Base-by-base conservation (phyloP, 2,329 filamentous ascomycete species). In the Curvularia sp. region DNA sequence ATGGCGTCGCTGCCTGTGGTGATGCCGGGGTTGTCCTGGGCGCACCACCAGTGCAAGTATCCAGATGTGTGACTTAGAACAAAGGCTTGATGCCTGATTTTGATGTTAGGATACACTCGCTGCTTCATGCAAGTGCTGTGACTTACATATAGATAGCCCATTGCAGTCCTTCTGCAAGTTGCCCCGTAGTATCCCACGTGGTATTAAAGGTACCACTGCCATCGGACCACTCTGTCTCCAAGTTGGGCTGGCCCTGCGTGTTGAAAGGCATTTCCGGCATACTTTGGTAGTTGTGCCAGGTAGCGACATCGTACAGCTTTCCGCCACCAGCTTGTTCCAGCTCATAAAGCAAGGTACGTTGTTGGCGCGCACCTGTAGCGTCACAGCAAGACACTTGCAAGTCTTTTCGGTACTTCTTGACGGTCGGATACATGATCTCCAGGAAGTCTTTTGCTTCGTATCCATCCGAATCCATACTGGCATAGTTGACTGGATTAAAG, bases 1-100 rank as follows among this genome's bases (percentile, higher is more conserved):
- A 59, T 51, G 27, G 56, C 56, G 12, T 59, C 56, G 34, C 47
- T 52, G 19, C 66, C 49, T 66, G 70, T 32, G 42, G 66, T 52
- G 58, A 64, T 67, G 65, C 74, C 38, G 57, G 68, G 21, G 72
- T 73, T 46, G 69, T 74, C 53, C 69, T 74, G 30, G 71, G 72
- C 19, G 55, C 66, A 41, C 82, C 81, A 67, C 83, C 83, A 86
- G 71, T 83, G 84, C 2, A 86, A 73, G 62, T 84, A 84, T 0
- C 78, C 83, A 7, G 79, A 82, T 18, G 56, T 59, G 34, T 51
- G 41, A 23, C 56, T 59, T 21, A 51, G 50, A 3, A 55, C 52
- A 12, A 59, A 59, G 5, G 56, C 56, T 47, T 59, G 46, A 5
- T 59, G 56, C 51, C 56, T 59, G 6, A 8, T 5, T 8, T 19